These are phyloP conservation scores for Rheum nobile DNA, from an alignment of 148 eudicot genomes.

Conservation along the genomic window DNA sequence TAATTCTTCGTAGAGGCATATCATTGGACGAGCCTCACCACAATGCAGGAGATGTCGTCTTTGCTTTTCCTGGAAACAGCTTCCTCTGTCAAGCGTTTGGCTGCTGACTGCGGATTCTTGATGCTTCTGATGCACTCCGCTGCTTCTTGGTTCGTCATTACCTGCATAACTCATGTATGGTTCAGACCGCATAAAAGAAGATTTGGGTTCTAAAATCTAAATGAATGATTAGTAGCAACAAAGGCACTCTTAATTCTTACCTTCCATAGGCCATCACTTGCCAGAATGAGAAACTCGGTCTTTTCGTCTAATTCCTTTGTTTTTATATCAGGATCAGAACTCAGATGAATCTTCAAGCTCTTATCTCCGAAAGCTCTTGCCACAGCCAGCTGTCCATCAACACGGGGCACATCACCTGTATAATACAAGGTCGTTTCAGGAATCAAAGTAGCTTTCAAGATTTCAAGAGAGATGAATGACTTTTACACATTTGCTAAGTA, in stretches of 20 bases:
- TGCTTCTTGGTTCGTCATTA: slow-evolving; percentile 81
- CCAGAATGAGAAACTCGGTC: slow-evolving; percentile 57
- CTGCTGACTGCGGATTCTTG: slow-evolving; percentile 58
- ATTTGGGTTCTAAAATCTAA: neutral
- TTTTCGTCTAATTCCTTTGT: slow-evolving; percentile 26
- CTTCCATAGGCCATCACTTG: slow-evolving; percentile 84
- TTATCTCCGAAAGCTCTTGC: slow-evolving; percentile 81
- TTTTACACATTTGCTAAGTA: neutral
- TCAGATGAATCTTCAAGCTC: slow-evolving; percentile 55
- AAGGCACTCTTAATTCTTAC: slow-evolving; percentile 10
- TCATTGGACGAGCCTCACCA: slow-evolving; percentile 38
- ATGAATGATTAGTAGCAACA: neutral
- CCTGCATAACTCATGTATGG: slow-evolving; percentile 27
- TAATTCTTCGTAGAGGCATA: neutral
- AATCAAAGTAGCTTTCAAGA: neutral
- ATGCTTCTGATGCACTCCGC: slow-evolving; percentile 49
- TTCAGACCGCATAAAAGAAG: neutral
- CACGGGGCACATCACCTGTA: slow-evolving; percentile 72
- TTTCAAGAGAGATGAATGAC: neutral
- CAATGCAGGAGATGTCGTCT: slow-evolving; percentile 91
- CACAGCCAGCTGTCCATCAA: slow-evolving; percentile 76
- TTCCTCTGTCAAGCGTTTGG: slow-evolving; percentile 60
- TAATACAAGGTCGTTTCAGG: neutral
- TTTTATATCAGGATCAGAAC: slow-evolving; percentile 54
- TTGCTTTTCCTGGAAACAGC: slow-evolving; percentile 71